A percentile compares a stretch with the other conserved stretches of the same genome.
These are phyloP conservation scores for Yamadazyma pseudoaaseri DNA, from an alignment of 1,139 yeast genomes.

Conservation along the genomic window DNA sequence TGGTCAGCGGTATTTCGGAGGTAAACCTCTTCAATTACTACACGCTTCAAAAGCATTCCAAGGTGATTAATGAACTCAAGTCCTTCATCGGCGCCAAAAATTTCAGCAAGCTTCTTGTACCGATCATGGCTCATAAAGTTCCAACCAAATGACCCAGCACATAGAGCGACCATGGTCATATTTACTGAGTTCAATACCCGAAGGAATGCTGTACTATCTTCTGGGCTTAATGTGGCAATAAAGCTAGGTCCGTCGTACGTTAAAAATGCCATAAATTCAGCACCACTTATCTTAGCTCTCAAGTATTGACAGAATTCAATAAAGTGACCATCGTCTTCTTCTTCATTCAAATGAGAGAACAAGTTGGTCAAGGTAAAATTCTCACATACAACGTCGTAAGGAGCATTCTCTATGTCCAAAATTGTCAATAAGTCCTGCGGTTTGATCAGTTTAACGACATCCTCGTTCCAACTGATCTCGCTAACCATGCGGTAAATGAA, in stretches of 20 bases:
- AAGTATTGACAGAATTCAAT: slow-evolving; percentile 20
- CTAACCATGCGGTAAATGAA: slow-evolving; percentile 49
- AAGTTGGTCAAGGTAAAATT: slow-evolving; percentile 57
- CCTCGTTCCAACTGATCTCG: slow-evolving; percentile 51
- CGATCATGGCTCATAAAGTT: slow-evolving; percentile 49
- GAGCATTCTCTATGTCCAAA: slow-evolving; percentile 47
- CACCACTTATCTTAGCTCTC: slow-evolving; percentile 13
- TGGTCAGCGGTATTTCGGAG: slow-evolving; percentile 48
- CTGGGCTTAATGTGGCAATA: slow-evolving; percentile 27
- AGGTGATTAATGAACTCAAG: slow-evolving; percentile 28
- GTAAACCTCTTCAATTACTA: slow-evolving; percentile 55
- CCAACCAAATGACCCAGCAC: slow-evolving; percentile 34
- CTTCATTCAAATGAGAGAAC: slow-evolving; percentile 53
- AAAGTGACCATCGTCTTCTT: slow-evolving; percentile 32
- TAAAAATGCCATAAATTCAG: slow-evolving; percentile 19
- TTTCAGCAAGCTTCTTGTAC: slow-evolving; percentile 43
- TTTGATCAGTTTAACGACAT: slow-evolving; percentile 37
- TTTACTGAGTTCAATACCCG: slow-evolving; percentile 22
- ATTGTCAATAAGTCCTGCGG: slow-evolving; percentile 46
- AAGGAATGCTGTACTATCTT: slow-evolving; percentile 32
- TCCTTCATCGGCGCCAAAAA: slow-evolving; percentile 38
- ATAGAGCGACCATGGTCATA: slow-evolving; percentile 40
- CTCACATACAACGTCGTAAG: slow-evolving; percentile 61
- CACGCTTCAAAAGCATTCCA: slow-evolving; percentile 46
- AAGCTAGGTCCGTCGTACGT: slow-evolving; percentile 20